Evolutionary conservation across 2,329 filamentous ascomycete species (phyloP).

Genomic region (Geosmithia flava): DNA sequence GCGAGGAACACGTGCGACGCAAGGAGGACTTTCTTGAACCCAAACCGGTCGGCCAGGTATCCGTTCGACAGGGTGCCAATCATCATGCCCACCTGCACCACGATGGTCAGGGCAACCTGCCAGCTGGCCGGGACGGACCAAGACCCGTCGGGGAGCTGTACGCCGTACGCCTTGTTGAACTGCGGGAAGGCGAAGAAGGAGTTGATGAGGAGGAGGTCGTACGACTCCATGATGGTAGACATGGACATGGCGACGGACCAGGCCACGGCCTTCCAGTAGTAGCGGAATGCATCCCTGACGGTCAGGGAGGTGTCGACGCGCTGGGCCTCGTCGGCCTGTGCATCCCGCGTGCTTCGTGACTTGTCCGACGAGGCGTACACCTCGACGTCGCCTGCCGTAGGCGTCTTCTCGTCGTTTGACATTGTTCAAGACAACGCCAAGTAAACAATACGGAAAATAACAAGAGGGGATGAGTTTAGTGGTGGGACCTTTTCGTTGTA

Average conservation of each 20-base stretch:
- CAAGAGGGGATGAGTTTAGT: no score
- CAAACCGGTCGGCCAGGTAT: slow-evolving; percentile 25
- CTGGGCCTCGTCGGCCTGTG: slow-evolving; percentile 3
- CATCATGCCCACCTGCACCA: slow-evolving; percentile 21
- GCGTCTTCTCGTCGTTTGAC: no score
- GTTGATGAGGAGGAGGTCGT: slow-evolving; percentile 32
- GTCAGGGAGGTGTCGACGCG: slow-evolving; percentile 16
- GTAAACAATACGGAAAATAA: no score
- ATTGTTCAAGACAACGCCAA: no score
- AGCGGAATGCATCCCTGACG: slow-evolving; percentile 11
- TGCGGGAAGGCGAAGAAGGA: slow-evolving; percentile 30
- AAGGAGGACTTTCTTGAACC: slow-evolving; percentile 31
- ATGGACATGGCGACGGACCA: slow-evolving; percentile 23
- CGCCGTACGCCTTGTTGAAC: slow-evolving; percentile 27
- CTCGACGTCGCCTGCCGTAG: no score
- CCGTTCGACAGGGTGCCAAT: slow-evolving; percentile 28
- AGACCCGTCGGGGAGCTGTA: slow-evolving; percentile 16
- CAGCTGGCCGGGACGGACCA: slow-evolving; percentile 36
- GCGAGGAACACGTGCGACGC: slow-evolving; percentile 24
- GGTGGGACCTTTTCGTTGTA: no score
- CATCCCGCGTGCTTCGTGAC: no score
- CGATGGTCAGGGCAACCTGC: slow-evolving; percentile 34
- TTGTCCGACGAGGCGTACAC: no score
- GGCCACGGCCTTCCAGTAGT: slow-evolving; percentile 8
- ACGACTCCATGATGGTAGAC: slow-evolving; percentile 39